These are phyloP conservation scores for Gastrolobium bilobum DNA, from an alignment of 306 rosid species.

Conservation along the genomic window DNA sequence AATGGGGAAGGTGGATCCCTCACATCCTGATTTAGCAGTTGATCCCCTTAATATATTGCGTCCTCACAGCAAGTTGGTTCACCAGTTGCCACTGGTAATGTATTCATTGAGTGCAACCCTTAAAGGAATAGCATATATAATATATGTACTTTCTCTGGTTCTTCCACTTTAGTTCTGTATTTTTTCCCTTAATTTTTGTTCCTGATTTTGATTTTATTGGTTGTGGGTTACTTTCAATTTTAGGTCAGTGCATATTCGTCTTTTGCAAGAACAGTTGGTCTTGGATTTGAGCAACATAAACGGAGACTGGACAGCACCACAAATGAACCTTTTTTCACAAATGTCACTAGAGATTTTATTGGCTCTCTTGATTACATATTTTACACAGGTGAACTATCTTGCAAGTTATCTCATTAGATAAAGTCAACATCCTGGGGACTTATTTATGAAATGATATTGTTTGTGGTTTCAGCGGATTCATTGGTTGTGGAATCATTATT, in stretches of 20 bases:
- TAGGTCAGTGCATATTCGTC: constrained; percentile 98
- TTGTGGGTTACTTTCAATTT: constrained; percentile 34
- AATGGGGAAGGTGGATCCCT: constrained; percentile 91
- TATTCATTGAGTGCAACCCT: constrained; percentile 12
- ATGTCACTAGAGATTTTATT: constrained; percentile 94
- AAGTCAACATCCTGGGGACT: constrained; percentile 10
- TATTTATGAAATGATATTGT: constrained; percentile 27
- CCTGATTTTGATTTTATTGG: constrained; percentile 35
- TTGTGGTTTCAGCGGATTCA: constrained; percentile 87
- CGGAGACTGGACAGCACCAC: constrained; percentile 81
- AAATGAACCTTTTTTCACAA: constrained; percentile 94
- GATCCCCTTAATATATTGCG: constrained; percentile 95
- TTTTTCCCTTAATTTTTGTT: neutral
- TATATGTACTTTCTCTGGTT: neutral
- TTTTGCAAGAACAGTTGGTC: constrained; percentile 81
- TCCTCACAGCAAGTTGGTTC: constrained; percentile 88
- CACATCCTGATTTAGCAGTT: constrained; percentile 87
- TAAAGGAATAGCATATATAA: neutral
- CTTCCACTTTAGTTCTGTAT: neutral
- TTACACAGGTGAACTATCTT: constrained; percentile 78
- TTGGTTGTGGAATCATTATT: constrained; percentile 92
- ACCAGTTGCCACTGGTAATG: constrained; percentile 94
- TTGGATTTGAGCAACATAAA: constrained; percentile 85
- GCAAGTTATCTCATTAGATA: constrained; percentile 16
- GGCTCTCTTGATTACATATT: constrained; percentile 99